Base-by-base conservation (phyloP, 2,329 filamentous ascomycete genomes). In the Penicillium crustosum region DNA sequence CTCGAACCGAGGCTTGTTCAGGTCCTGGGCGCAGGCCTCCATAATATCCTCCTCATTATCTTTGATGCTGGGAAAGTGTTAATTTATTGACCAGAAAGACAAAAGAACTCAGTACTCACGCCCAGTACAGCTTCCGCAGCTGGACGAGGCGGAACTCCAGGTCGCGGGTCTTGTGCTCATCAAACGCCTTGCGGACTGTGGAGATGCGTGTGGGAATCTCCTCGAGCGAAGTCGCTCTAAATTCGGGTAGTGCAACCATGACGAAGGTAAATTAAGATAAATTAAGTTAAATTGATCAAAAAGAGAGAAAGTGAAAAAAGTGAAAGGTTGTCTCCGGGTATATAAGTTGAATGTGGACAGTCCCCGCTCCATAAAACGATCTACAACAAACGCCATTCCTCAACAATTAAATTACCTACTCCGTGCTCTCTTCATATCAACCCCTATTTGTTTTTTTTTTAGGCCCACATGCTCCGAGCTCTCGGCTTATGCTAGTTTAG, bases 61-160 rank as follows among this genome's bases (percentile, higher is more conserved):
- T 64, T 86, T 86, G 65, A 97, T 75, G 8, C 80, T 82, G 54
- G 55, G 21, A 55, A 15, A 23, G 6, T 21, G 62, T 65, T 47
- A 57, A 31, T 53, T 6, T 2, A 41, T 7, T 29, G 29, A 29
- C 15, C 5, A 2, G n/a, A 13, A 38, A 13, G n/a, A 10, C 0
- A 21, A 25, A 12, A 21, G 12, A 29, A 33, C 17, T 12, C n/a
- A 23, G 6, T 21, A 71, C 75, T 75, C 65, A 82, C 80, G 85
- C 92, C 94, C 94, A 97, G 81, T 96, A 97, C 56, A 97, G 87
- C 82, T 92, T 93, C 67, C 93, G 89, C 60, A 99, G 86, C 82
- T 97, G 94, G 54, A 86, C 82, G 62, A 93, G 81, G 62, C 94
- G 87, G 79, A 89, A 97, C 69, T 90, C 84, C 60, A 97, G 73